Evolutionary conservation across 164 flowering plant species (phyloP).

Genomic region (Piper betle): DNA sequence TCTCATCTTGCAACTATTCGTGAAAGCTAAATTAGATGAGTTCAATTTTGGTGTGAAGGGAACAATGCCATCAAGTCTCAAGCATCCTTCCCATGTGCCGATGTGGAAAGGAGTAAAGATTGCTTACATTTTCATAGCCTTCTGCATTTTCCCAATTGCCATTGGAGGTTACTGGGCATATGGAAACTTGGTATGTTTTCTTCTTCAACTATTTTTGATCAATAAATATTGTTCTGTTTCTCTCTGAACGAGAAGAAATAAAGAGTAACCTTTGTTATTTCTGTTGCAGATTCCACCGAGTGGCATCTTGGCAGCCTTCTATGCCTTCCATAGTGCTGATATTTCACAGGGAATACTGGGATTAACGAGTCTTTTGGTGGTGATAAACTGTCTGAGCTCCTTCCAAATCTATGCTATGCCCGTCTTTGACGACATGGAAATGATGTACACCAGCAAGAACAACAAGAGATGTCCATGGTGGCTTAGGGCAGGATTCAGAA

Average conservation of each 20-base stretch:
- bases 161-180: constrained; percentile 77
- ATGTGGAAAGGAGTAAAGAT: constrained; percentile 70
- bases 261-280: not conserved
- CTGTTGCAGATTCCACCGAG: constrained; percentile 42
- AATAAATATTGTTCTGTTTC: too few species aligned
- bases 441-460: constrained; percentile 24
- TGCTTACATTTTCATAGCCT: constrained; percentile 42
- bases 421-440: constrained; percentile 52
- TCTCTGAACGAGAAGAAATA: too few species aligned
- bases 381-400: constrained; percentile 35
- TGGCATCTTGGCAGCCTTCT: constrained; percentile 45
- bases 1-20: too few species aligned
- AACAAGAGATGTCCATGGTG: constrained; percentile 38
- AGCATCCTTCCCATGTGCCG: constrained; percentile 45
- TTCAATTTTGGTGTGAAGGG: constrained; percentile 23
- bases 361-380: constrained; percentile 25
- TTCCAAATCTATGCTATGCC: constrained; percentile 74
- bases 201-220: too few species aligned
- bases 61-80: constrained; percentile 64
- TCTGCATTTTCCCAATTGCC: constrained; percentile 60
- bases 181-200: constrained; percentile 36
- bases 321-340: constrained; percentile 33
- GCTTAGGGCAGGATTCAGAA: constrained; percentile 27
- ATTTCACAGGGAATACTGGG: constrained; percentile 31
- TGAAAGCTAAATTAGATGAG: too few species aligned